phyloP scores from a whole-genome alignment of 805 yeast species.

The Kluyveromyces siamensis region DNA sequence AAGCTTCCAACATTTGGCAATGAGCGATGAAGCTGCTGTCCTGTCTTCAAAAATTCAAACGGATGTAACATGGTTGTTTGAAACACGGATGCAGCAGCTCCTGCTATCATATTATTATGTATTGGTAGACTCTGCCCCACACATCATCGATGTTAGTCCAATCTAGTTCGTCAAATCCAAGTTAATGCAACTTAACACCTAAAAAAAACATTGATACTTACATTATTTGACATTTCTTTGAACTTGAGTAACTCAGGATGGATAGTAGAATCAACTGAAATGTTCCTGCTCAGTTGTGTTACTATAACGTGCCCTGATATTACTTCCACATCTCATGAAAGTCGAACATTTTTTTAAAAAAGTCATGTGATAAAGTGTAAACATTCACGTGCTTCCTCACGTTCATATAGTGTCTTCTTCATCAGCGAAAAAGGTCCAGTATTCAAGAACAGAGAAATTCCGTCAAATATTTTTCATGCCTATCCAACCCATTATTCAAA shows the following conservation, averaged over 20 bases:
- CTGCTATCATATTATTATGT: slow-evolving; percentile 12
- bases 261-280: too few relatives aligned
- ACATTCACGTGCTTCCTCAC: too few relatives aligned
- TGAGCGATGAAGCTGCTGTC: slow-evolving; percentile 47
- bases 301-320: too few relatives aligned
- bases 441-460: too few relatives aligned
- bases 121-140: neutral
- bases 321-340: too few relatives aligned
- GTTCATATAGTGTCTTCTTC: too few relatives aligned
- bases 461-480: too few relatives aligned
- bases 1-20: slow-evolving; percentile 28
- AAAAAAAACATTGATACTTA: neutral
- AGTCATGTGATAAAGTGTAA: neutral
- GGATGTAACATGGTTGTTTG: slow-evolving; percentile 63
- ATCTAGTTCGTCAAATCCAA: neutral
- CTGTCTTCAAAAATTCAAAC: slow-evolving; percentile 60
- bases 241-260: too few relatives aligned
- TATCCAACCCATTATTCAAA: too few relatives aligned
- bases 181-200: too few relatives aligned
- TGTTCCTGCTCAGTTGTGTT: too few relatives aligned
- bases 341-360: neutral
- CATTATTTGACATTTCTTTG: neutral
- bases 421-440: too few relatives aligned
- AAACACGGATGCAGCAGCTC: slow-evolving; percentile 48
- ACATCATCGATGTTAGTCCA: neutral